A percentile compares a stretch with the other conserved stretches of the same genome.
phyloP scores from a whole-genome alignment of 352 stramenopile species.

The Phytophthora lateralis region DNA sequence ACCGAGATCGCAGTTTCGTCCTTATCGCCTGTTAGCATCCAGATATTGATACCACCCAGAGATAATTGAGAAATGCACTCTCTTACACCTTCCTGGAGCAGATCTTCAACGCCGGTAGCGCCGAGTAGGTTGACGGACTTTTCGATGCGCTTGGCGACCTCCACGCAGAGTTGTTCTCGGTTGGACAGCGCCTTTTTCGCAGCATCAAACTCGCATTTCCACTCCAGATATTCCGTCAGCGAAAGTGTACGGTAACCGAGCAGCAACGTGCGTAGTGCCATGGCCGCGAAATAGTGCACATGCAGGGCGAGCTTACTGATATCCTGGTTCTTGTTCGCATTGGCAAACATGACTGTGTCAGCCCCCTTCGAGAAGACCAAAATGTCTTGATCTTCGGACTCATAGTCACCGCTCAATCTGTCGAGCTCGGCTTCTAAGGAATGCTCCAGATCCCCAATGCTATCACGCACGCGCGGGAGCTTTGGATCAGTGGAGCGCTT shows the following conservation, averaged over 20 bases:
- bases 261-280: slow-evolving; percentile 87
- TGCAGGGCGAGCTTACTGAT: slow-evolving; percentile 80
- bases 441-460: slow-evolving; percentile 34
- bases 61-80: slow-evolving; percentile 95
- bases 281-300: slow-evolving; percentile 88
- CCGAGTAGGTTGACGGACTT: slow-evolving; percentile 91
- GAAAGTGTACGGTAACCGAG: slow-evolving; percentile 78
- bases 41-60: slow-evolving; percentile 97
- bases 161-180: slow-evolving; percentile 65
- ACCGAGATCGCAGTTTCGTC: slow-evolving; percentile 99
- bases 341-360: slow-evolving; percentile 90
- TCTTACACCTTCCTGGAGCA: slow-evolving; percentile 96
- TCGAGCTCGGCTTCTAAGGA: slow-evolving; percentile 31
- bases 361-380: slow-evolving; percentile 89
- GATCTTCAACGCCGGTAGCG: slow-evolving; percentile 97
- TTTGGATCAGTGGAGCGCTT: slow-evolving; percentile 1
- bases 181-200: slow-evolving; percentile 70
- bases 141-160: slow-evolving; percentile 79
- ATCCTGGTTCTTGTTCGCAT: slow-evolving; percentile 68
- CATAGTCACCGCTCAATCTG: slow-evolving; percentile 14
- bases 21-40: slow-evolving; percentile 99
- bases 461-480: slow-evolving; percentile 20
- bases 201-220: slow-evolving; percentile 77
- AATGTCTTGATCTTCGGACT: slow-evolving; percentile 57
- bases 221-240: slow-evolving; percentile 62